These are phyloP conservation scores for Apostasia ramifera DNA, from an alignment of 106 monocot species.

Conservation along the genomic window DNA sequence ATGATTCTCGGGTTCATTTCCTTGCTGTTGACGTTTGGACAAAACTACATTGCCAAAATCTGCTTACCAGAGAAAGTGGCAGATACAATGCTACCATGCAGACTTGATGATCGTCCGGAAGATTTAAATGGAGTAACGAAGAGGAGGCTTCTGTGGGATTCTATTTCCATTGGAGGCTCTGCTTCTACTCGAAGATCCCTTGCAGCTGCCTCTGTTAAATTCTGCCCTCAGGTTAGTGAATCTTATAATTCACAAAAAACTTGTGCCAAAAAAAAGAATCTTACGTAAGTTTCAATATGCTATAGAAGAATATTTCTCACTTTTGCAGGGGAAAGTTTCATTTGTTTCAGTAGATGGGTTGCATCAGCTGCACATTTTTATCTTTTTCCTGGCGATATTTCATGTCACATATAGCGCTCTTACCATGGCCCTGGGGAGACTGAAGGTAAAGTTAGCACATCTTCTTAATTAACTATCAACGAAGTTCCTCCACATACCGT, in stretches of 20 bases:
- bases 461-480: background rate
- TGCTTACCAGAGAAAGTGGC: constrained; percentile 67
- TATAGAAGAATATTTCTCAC: background rate
- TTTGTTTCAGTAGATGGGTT: constrained; percentile 46
- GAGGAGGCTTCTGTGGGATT: constrained; percentile 23
- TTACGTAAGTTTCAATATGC: too few species aligned
- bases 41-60: constrained; percentile 65
- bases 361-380: constrained; percentile 66
- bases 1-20: constrained; percentile 98
- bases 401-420: constrained; percentile 46
- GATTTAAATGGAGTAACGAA: background rate
- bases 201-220: constrained; percentile 4
- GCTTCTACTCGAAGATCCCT: constrained; percentile 17
- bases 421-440: constrained; percentile 62
- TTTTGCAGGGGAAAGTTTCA: constrained; percentile 46
- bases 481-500: too few species aligned
- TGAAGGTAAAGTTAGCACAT: constrained; percentile 30
- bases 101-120: constrained; percentile 8
- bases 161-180: constrained; percentile 2
- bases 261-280: background rate
- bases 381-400: constrained; percentile 60
- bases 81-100: constrained; percentile 77
- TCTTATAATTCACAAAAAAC: background rate
- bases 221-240: constrained; percentile 23
- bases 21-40: constrained; percentile 71